Percentiles rank a stretch among this genome's conserved stretches.
These are phyloP conservation scores for Ophiocordyceps australis DNA, from an alignment of 2,329 filamentous ascomycete species.

Conservation along the genomic window DNA sequence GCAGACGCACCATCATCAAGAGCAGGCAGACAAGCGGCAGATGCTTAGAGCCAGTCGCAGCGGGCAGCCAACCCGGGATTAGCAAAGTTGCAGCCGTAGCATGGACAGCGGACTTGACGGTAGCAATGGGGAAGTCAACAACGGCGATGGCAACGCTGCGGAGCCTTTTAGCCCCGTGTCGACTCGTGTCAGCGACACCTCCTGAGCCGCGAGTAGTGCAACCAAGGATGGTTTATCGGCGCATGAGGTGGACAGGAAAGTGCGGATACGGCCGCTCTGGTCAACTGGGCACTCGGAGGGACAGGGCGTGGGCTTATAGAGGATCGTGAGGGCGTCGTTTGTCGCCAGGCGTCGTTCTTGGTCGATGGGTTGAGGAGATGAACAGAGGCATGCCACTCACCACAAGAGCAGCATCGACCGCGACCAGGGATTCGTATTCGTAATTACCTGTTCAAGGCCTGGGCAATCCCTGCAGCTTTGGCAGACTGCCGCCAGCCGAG, in stretches of 20 bases:
- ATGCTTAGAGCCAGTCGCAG: slow-evolving; percentile 6
- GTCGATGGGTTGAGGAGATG: no score
- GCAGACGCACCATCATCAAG: slow-evolving; percentile 30
- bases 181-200: slow-evolving; percentile 9
- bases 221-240: slow-evolving; percentile 9
- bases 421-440: no score
- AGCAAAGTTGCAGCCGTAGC: slow-evolving; percentile 8
- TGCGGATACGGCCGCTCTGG: not conserved
- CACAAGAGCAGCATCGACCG: no score
- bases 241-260: slow-evolving; percentile 8
- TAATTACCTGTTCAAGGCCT: no score
- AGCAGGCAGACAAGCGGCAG: slow-evolving; percentile 14
- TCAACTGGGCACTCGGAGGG: not conserved
- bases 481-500: no score
- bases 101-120: slow-evolving; percentile 10
- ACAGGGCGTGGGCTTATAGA: no score
- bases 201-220: slow-evolving; percentile 8
- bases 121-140: not conserved
- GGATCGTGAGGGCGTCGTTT: not conserved
- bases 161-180: no score
- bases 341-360: not conserved
- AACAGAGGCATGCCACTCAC: no score
- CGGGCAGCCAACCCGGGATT: slow-evolving; percentile 8
- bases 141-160: no score
- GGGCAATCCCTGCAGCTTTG: no score